Percentiles rank a stretch among this genome's conserved stretches.
Conservation (phyloP, 1,139 yeast species). For the Debaryomyces udenii region DNA sequence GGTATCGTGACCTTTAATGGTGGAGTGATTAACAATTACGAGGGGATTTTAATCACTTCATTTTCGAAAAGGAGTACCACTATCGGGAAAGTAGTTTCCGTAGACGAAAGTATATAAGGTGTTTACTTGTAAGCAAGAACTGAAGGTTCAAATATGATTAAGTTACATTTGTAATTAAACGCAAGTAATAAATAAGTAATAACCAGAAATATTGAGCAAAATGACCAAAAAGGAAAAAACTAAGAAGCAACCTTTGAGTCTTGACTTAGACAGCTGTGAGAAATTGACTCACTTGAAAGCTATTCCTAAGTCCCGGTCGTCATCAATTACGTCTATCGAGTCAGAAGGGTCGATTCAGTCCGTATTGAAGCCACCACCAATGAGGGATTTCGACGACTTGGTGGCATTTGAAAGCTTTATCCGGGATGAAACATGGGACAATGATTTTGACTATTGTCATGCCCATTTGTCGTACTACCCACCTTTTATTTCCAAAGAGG, state of each 20-base stretch:
- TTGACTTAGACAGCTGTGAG: slow-evolving; percentile 45
- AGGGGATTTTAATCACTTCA: slow-evolving; percentile 8
- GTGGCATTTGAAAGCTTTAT: slow-evolving; percentile 64
- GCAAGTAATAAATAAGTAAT: not conserved
- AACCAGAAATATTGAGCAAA: not conserved
- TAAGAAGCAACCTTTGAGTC: slow-evolving; percentile 28
- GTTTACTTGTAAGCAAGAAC: not conserved
- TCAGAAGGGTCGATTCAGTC: slow-evolving; percentile 36
- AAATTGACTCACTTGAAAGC: slow-evolving; percentile 43
- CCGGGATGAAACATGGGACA: slow-evolving; percentile 75
- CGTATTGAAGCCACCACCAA: slow-evolving; percentile 44
- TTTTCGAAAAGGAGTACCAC: not conserved
- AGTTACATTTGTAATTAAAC: too few relatives aligned
- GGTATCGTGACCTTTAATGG: slow-evolving; percentile 13
- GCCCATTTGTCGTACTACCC: slow-evolving; percentile 71
- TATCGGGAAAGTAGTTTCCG: slow-evolving; percentile 4
- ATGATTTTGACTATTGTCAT: slow-evolving; percentile 69
- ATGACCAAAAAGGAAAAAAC: slow-evolving; percentile 29
- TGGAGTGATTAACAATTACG: slow-evolving; percentile 13
- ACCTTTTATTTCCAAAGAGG: slow-evolving; percentile 68
- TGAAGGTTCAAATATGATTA: too few relatives aligned
- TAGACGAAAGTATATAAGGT: slow-evolving; percentile 1
- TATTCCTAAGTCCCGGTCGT: slow-evolving; percentile 39
- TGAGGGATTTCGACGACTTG: slow-evolving; percentile 62
- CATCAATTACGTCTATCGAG: slow-evolving; percentile 37